Conservation (phyloP, 306 rosid species). For the Erythrophleum fordii region DNA sequence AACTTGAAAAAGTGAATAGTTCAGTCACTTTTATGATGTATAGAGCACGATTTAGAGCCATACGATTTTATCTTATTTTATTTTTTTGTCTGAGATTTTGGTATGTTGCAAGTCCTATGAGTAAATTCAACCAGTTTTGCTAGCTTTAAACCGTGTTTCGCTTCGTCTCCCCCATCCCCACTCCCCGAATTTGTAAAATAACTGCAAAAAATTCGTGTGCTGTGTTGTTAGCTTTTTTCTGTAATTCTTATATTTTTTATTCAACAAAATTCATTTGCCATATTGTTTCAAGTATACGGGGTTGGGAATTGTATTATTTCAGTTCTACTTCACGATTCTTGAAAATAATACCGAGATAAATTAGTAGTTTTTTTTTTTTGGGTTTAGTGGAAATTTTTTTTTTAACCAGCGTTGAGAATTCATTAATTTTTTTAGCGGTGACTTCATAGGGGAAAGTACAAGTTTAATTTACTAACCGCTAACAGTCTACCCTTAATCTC, state of each 20-base stretch:
- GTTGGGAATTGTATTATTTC: not conserved
- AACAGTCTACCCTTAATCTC: not conserved
- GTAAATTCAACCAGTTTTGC: not conserved
- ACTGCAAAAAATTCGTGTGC: not conserved
- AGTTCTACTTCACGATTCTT: not conserved
- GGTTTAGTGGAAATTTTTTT: not conserved
- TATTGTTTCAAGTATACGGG: not conserved
- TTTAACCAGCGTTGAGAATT: not conserved
- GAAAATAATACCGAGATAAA: not conserved
- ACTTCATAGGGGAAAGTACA: not conserved
- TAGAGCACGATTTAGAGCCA: slow-evolving; percentile 3
- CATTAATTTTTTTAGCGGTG: too few species aligned
- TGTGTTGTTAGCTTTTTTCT: not conserved
- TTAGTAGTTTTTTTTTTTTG: not conserved
- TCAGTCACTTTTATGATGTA: slow-evolving; percentile 16
- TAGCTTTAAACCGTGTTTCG: not conserved
- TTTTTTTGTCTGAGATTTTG: not conserved
- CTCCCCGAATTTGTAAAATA: not conserved
- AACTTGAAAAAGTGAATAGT: not conserved
- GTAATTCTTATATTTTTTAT: not conserved
- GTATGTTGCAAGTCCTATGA: not conserved
- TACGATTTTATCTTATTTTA: slow-evolving; percentile 9
- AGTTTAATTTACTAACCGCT: not conserved
- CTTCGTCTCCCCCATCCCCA: not conserved
- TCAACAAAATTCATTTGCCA: not conserved